Conservation (phyloP, 352 stramenopile genomes). For the Peronosclerospora sorghi region DNA sequence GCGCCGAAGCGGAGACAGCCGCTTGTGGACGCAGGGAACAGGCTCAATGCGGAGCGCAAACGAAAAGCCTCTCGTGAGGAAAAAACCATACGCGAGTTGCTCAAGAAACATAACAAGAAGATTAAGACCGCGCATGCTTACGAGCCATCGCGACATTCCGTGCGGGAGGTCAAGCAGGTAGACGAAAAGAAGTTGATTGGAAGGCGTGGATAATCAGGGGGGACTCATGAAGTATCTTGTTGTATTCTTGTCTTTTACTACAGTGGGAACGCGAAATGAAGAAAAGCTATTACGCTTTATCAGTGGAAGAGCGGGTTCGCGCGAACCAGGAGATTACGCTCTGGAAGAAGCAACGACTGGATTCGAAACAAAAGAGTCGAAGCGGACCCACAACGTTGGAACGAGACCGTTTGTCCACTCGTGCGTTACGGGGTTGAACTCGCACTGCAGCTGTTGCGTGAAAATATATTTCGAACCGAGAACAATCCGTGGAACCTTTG, state of each 20-base stretch:
- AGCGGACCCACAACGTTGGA: too few relatives aligned
- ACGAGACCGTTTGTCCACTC: too few relatives aligned
- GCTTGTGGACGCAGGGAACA: conserved; percentile 13
- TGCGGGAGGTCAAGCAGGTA: conserved; percentile 64
- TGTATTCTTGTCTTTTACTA: neutral
- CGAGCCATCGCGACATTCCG: conserved; percentile 64
- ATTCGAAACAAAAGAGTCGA: conserved; percentile 5
- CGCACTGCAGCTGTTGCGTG: too few relatives aligned
- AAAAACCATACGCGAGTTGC: conserved; percentile 39
- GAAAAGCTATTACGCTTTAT: conserved; percentile 63
- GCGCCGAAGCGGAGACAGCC: conserved; percentile 3
- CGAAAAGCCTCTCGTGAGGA: neutral
- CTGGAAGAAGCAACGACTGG: conserved; percentile 24
- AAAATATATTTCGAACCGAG: conserved; percentile 7
- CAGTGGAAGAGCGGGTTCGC: conserved; percentile 35
- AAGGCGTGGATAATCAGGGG: neutral
- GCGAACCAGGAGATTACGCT: conserved; percentile 62
- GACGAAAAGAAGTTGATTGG: neutral
- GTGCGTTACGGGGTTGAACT: too few relatives aligned
- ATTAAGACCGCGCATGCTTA: conserved; percentile 65
- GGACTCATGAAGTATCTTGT: neutral
- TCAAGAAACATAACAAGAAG: conserved; percentile 72
- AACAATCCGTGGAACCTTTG: too few relatives aligned
- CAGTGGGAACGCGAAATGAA: conserved; percentile 65
- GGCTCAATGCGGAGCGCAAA: conserved; percentile 2